Evolutionary conservation across 345 rosid genomes (phyloP), one percentile per base, ranked within the genome.

Genomic region (Citrus mangshanensis): DNA sequence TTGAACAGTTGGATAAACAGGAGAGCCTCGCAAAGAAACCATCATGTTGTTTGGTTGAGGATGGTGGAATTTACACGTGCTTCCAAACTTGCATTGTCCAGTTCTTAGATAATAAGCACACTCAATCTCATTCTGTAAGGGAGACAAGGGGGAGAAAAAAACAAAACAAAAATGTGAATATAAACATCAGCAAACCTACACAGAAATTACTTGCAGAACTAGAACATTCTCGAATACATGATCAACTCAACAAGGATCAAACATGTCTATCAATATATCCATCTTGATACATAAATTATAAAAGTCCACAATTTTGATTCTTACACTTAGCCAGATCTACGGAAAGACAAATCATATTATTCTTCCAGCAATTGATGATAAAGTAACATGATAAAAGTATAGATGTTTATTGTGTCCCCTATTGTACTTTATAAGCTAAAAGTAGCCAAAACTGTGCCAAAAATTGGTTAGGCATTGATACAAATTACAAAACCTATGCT

Each of bases 41-140:
- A 93, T 90, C 90, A 93, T 83, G 83, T 89, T 93, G 74, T 89
- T 82, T 86, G 96, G 95, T 83, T 91, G 99, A 83, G 93, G 98
- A 84, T 95, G 99, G 77, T 97, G 98, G 84, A 90, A 97, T 84
- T 94, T 97, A 87, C 99, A 97, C 72, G 98, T 94, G 60, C 81
- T 86, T 71, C 96, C 98, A 79, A 92, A 97, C 87, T 94, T 97
- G 90, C 99, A 97, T 58, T 92, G 97, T 71, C 98, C 99, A 9
- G 98, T 97, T 89, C 96, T 93, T 83, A 94, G 86, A 82, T 94
- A 97, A 80, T 94, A 97, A 65, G 92, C 90, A 82, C 99, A 97
- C 86, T 93, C 99, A 49, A 76, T 68, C 85, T 97, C 99, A 82
- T 90, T 88, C 99, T 97, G 90, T 84, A 84, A 56, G 69, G 62